Evolutionary conservation across 257 asterid species (phyloP), one percentile per base, ranked within the genome.

Genomic region (Gentiana macrophylla): DNA sequence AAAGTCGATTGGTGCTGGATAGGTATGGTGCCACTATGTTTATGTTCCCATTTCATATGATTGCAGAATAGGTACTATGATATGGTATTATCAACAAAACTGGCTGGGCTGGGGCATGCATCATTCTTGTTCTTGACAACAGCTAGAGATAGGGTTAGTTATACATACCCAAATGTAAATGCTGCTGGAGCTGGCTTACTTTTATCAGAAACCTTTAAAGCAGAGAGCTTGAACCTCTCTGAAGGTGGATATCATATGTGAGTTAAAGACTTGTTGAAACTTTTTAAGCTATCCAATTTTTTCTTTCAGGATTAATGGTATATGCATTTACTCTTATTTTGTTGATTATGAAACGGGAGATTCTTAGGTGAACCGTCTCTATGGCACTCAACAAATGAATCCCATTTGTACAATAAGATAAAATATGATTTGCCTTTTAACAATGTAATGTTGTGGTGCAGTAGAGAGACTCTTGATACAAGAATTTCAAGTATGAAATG

Each of bases 21-120:
- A 24, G 24, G 24, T 24, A 24, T 24, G 24, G 24, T 24, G 24
- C 24, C 24, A 24, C 24, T 33, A 24, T 37, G 33, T 55, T 3
- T 49, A 32, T 53, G 59, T 50, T 37, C 37, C 59, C 3, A 65
- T 65, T 62, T 37, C 58, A 3, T 6, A 55, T 61, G 64, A 10
- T 69, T 78, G 81, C 92, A 89, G 94, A 68, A 50, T 49, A 86
- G 92, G 72, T 89, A 86, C 62, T 86, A 83, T 58, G 97, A 86
- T 58, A 72, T 81, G 92, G 66, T 89, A 52, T 65, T 89, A 55
- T 86, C 95, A 13, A 89, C 92, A 11, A 89, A 81, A 76, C 60
- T 89, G 32, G 95, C 97, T 1, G 95, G 95, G 62, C 47, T 89
- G 3, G 97, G 97, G 0, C 95, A 83, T 67, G 95, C 80, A 2